Base-by-base conservation (phyloP, 441 rosid genomes). In the Viola pubescens region DNA sequence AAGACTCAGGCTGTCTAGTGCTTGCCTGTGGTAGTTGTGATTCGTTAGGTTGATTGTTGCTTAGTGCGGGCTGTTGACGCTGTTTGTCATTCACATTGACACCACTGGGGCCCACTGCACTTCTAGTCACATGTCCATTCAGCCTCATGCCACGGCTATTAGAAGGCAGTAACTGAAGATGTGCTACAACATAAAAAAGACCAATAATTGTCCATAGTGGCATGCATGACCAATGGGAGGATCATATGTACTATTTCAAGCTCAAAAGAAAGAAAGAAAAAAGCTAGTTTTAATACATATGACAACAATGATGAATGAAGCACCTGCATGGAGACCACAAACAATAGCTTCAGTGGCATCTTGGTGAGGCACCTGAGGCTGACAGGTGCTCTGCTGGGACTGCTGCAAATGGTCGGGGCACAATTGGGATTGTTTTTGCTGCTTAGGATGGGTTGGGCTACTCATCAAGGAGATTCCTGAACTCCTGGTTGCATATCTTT, bases 341-440 rank as follows among this genome's bases (percentile, higher is more conserved):
- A 26, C 48, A 72, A 52, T 14, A 52, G 66, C 73, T 54, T 55
- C 43, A 56, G 14, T 58, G 44, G 59, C 37, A 54, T 56, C 66
- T 6, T 69, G 63, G 41, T 59, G 72, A 44, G 69, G 66, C 48
- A 68, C 63, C 37, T 63, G 75, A 34, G 60, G 68, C 43, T 67
- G 73, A 26, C 68, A 46, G 52, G 63, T 51, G 58, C 58, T 55
- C 38, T 68, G 79, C 51, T 56, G 71, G 40, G 64, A 63, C 16
- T 69, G 69, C 64, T 49, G 58, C 13, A 52, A 48, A 54, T 51
- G 61, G 45, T 26, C 42, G 16, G 67, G 55, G 59, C 62, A 65
- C 26, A 52, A n/a, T 38, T 52, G 72, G 34, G 34, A 26, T 51
- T 54, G 54, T 51, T 39, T 59, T 45, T 62, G 54, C 43, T 38